Conservation (phyloP, 2,329 filamentous ascomycete genomes). For the Colletotrichum neosansevieriae region DNA sequence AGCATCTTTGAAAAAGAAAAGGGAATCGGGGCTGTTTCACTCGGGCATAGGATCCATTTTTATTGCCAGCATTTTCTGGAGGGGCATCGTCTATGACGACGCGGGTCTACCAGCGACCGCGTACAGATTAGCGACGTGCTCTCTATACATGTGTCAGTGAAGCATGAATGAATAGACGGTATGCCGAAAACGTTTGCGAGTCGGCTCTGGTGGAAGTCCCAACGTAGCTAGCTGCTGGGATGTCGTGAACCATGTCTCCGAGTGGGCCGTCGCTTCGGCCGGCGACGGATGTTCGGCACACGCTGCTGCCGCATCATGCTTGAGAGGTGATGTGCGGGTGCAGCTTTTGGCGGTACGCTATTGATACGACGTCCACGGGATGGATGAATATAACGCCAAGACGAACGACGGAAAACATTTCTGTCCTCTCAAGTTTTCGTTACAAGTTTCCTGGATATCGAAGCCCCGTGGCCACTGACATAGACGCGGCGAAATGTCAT, state of each 20-base stretch:
- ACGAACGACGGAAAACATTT: too few relatives aligned
- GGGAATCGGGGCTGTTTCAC: neutral
- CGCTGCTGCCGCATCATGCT: too few relatives aligned
- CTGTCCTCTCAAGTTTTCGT: neutral
- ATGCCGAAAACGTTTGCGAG: neutral
- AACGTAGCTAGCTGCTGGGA: neutral
- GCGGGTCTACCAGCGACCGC: neutral
- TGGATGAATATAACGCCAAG: too few relatives aligned
- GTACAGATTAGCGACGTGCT: neutral
- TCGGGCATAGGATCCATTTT: neutral
- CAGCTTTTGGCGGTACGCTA: neutral
- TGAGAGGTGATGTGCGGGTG: too few relatives aligned
- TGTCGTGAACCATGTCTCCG: neutral
- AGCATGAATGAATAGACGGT: constrained; percentile 1
- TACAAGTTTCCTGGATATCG: too few relatives aligned
- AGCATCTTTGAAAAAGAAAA: neutral
- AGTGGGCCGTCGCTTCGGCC: constrained; percentile 4
- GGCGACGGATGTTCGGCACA: neutral
- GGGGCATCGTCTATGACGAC: neutral
- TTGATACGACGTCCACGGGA: neutral
- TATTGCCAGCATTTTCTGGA: constrained; percentile 9
- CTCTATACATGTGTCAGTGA: neutral
- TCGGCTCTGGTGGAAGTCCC: neutral
- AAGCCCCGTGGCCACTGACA: neutral
- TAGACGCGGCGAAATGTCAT: neutral